Evolutionary conservation across 306 rosid genomes (phyloP).

Genomic region (Vigna trinervia): DNA sequence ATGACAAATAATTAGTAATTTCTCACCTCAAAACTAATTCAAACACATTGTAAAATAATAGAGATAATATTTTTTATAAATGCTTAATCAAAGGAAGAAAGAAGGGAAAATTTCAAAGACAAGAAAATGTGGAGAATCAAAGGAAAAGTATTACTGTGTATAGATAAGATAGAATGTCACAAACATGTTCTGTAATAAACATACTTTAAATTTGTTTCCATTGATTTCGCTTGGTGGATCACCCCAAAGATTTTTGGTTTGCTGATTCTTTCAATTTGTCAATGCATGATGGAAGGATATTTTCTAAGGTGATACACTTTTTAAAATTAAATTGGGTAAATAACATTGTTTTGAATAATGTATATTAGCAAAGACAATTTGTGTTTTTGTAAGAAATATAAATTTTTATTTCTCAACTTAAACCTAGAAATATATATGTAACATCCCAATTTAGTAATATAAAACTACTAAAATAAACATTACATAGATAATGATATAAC

Average conservation of each 20-base stretch:
- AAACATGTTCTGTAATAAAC: conserved; percentile 25
- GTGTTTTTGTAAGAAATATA: too few species aligned
- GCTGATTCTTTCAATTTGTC: conserved; percentile 31
- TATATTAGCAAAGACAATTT: too few species aligned
- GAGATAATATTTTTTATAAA: background rate
- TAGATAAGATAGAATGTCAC: conserved; percentile 39
- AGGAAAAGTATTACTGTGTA: conserved; percentile 7
- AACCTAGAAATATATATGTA: too few species aligned
- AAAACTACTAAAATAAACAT: too few species aligned
- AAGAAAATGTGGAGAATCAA: conserved; percentile 2
- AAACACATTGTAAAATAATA: too few species aligned
- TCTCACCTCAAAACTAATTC: background rate
- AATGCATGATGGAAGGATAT: background rate
- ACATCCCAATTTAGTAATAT: too few species aligned
- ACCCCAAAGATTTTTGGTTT: background rate
- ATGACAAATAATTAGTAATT: too few species aligned
- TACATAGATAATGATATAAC: too few species aligned
- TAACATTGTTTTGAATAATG: too few species aligned
- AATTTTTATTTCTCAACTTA: too few species aligned
- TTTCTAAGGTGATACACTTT: too few species aligned
- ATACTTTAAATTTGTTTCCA: conserved; percentile 36
- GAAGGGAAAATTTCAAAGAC: background rate
- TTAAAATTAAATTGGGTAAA: too few species aligned
- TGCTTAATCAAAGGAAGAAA: conserved; percentile 1
- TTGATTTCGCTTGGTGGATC: conserved; percentile 9